Percentiles rank a stretch among this genome's conserved stretches.
Conservation (phyloP, 768 basidiomycete species). For the Leucocoprinus birnbaumii region DNA sequence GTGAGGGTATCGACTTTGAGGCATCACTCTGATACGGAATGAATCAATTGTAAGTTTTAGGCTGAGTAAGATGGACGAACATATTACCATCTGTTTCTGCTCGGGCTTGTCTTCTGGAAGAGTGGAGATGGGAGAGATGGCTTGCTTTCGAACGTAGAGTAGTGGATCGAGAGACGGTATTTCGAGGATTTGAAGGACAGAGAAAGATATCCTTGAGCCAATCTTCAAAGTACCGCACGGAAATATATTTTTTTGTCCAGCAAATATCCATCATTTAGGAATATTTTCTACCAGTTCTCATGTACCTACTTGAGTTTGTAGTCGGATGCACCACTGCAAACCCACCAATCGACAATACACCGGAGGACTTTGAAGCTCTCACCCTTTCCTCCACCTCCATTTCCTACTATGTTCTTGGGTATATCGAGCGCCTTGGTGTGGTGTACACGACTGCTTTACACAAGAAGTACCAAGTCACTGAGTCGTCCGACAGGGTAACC, state of each 20-base stretch:
- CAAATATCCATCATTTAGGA: too few relatives aligned
- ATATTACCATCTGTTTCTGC: slow-evolving; percentile 98
- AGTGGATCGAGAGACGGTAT: slow-evolving; percentile 85
- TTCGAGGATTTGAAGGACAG: slow-evolving; percentile 87
- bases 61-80: slow-evolving; percentile 48
- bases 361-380: slow-evolving; percentile 88
- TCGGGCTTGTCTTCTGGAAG: slow-evolving; percentile 90
- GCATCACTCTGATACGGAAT: slow-evolving; percentile 67
- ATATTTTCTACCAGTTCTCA: slow-evolving; percentile 51
- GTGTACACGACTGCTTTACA: slow-evolving; percentile 85
- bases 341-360: slow-evolving; percentile 97
- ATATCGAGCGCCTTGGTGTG: slow-evolving; percentile 79
- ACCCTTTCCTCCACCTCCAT: slow-evolving; percentile 87
- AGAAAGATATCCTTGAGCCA: slow-evolving; percentile 96
- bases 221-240: slow-evolving; percentile 93
- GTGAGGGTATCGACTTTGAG: slow-evolving; percentile 83
- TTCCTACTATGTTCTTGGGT: slow-evolving; percentile 72
- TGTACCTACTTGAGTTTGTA: slow-evolving; percentile 86
- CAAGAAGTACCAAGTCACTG: slow-evolving; percentile 85
- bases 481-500: slow-evolving; percentile 91
- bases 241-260: slow-evolving; percentile 72
- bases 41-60: background rate
- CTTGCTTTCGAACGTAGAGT: slow-evolving; percentile 84
- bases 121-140: slow-evolving; percentile 71
- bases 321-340: slow-evolving; percentile 86